Base-by-base conservation (phyloP, 163 green algal species). In the Coccomyxa subellipsoidea region DNA sequence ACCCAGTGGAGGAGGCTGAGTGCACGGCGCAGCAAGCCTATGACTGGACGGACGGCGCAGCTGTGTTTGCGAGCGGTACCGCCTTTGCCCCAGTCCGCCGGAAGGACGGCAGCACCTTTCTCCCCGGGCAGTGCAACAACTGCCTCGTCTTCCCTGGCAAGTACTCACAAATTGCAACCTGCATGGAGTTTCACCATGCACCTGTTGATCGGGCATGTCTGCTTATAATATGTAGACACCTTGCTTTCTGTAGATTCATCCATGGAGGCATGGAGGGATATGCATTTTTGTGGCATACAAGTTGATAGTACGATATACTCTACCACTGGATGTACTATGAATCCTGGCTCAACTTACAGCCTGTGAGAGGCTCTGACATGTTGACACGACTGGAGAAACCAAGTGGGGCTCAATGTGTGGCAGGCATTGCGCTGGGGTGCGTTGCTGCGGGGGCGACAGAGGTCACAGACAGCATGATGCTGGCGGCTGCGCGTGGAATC, bases 1-100 rank as follows among this genome's bases (percentile, higher is more conserved):
- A 93, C 79, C 90, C 90, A 7, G 85, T 59, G 36, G 82, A 79
- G 23, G 80, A 84, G 75, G 78, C 90, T 0, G 90, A 93, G 85
- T 89, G 86, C 69, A 89, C 84, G 10, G 88, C 85, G 18, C 71
- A 86, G 79, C 84, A 92, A 36, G 90, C 87, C 10, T 81, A 76
- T 37, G 69, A 85, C 37, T 81, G 36, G 59, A 82, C 69, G 21
- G 32, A 80, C 3, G 84, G 76, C 31, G 12, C 29, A 29, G 84
- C 69, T 47, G 84, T 83, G 4, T 87, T 73, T 75, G 84, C 76
- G 1, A 83, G 76, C 69, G 84, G 84, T 29, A 87, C 84, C 7
- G 76, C 84, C 6, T 87, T 87, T 35, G 31, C 59, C 18, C 80
- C 80, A 9, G 69, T 84, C 21, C 10, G 66, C 10, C 38, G 36